Evolutionary conservation across 1,284 basidiomycete species (phyloP).

Genomic region (Bjerkandera adusta): DNA sequence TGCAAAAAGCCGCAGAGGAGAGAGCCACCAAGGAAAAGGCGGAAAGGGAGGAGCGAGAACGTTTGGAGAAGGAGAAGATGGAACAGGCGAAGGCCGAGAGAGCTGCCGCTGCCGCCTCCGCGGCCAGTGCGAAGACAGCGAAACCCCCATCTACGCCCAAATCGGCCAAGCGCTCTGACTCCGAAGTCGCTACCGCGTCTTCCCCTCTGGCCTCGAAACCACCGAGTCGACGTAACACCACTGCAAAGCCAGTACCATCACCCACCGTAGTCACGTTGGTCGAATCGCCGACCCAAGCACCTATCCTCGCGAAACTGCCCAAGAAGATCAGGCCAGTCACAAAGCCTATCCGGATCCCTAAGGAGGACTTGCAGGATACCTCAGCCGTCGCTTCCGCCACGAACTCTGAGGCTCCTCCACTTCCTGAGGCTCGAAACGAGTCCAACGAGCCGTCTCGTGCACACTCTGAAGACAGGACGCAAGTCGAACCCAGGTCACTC

Average conservation of each 20-base stretch:
- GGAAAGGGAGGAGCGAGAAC: constrained; percentile 36
- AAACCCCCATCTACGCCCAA: constrained; percentile 23
- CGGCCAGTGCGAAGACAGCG: constrained; percentile 22
- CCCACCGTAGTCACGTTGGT: constrained; percentile 23
- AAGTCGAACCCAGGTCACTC: constrained; percentile 46
- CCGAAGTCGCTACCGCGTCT: constrained; percentile 12
- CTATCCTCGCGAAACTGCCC: constrained; percentile 74
- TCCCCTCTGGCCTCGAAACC: constrained; percentile 13
- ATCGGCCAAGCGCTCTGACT: constrained; percentile 8
- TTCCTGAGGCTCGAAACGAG: constrained; percentile 35
- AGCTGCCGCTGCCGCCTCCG: constrained; percentile 28
- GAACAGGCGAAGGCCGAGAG: constrained; percentile 36
- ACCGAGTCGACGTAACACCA: constrained; percentile 18
- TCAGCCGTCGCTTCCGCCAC: constrained; percentile 43
- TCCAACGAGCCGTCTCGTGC: constrained; percentile 54
- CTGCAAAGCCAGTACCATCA: constrained; percentile 21
- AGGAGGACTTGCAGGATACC: constrained; percentile 50
- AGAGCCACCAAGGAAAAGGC: constrained; percentile 36
- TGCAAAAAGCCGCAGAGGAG: constrained; percentile 33
- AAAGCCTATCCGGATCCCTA: constrained; percentile 56
- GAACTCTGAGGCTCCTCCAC: constrained; percentile 41
- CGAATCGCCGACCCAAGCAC: constrained; percentile 52
- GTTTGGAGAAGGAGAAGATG: constrained; percentile 28
- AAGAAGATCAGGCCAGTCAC: constrained; percentile 72
- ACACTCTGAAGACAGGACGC: constrained; percentile 52